Percentiles rank a stretch among this genome's conserved stretches.
Evolutionary conservation across 345 rosid species (phyloP).

Genomic region (Hirschfeldia incana): DNA sequence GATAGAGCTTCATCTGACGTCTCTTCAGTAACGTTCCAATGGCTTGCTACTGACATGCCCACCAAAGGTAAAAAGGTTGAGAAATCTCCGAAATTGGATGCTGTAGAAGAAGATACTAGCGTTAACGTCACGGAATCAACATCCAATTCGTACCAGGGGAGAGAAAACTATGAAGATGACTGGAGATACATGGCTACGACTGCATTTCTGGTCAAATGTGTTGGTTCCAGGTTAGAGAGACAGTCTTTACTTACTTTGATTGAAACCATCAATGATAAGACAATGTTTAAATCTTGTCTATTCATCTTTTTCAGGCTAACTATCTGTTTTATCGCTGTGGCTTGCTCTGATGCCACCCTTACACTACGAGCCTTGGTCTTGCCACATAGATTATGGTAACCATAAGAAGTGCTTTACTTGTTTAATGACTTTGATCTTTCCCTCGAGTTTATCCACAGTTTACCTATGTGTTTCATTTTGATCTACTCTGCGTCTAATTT

Average conservation of each 20-base stretch:
- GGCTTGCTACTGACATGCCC: slow-evolving; percentile 98
- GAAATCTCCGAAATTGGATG: slow-evolving; percentile 33
- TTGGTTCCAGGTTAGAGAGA: slow-evolving; percentile 67
- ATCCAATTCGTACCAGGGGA: slow-evolving; percentile 27
- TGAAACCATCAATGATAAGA: slow-evolving; percentile 2
- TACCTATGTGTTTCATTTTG: background rate
- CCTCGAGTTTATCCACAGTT: background rate
- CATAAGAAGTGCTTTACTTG: background rate
- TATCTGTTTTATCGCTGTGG: slow-evolving; percentile 76
- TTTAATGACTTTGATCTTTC: background rate
- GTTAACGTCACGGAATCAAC: slow-evolving; percentile 31
- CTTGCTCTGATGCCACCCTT: slow-evolving; percentile 95
- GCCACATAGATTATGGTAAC: slow-evolving; percentile 85
- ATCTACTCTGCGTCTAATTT: slow-evolving; percentile 3
- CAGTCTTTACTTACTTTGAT: background rate
- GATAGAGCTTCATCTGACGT: slow-evolving; percentile 31
- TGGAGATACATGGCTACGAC: slow-evolving; percentile 97
- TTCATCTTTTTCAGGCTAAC: slow-evolving; percentile 56
- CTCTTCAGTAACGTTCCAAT: slow-evolving; percentile 76
- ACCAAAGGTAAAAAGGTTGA: slow-evolving; percentile 49
- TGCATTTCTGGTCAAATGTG: slow-evolving; percentile 76
- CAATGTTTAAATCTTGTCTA: background rate
- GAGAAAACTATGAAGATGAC: slow-evolving; percentile 70
- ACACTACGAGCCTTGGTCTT: slow-evolving; percentile 75
- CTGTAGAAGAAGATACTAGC: slow-evolving; percentile 23